Evolutionary conservation across 805 yeast species (phyloP), one percentile per base, ranked within the genome.

Genomic region (Saccharomycopsis oosterbeekiorum): DNA sequence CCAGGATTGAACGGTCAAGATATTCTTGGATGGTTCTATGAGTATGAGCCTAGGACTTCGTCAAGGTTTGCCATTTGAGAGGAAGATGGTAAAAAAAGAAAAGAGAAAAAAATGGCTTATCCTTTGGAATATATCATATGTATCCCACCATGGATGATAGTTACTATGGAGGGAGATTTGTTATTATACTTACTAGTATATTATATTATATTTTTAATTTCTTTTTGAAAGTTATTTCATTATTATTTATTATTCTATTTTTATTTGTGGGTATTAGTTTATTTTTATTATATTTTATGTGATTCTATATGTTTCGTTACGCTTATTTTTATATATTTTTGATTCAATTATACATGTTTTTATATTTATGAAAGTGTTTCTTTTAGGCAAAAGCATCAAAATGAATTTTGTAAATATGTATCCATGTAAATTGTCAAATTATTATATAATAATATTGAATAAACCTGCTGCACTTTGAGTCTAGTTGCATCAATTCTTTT

Each of bases 1-100:
- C 59, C 59, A 59, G 72, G 73, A 14, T 42, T 57, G 26, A 58
- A 61, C 43, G 73, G 72, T 5, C 68, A 67, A 42, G 70, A 68
- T 60, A 69, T 70, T 55, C 67, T 59, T 54, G 73, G 73, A 34
- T 64, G 66, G 66, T 59, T 39, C 24, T 50, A 42, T 37, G 60
- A 62, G 26, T 47, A 47, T 21, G 53, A 47, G 34, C 53, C 19
- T 12, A 26, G 53, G 26, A 21, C 34, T 21, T 47, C 53, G 14
- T 47, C 53, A 12, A 47, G 21, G 53, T 24, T 47, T 47, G 53
- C 34, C 14, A 47, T 47, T 24, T 47, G 26, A 47, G 15, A 21
- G 26, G 21, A 42, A 42, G 12, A 17, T n/a, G 26, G 6, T n/a
- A 14, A 19, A 42, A 42, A 42, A 17, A 42, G 17, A 17, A 26